Conservation (phyloP, 805 yeast genomes). For the Hanseniaspora lindneri region DNA sequence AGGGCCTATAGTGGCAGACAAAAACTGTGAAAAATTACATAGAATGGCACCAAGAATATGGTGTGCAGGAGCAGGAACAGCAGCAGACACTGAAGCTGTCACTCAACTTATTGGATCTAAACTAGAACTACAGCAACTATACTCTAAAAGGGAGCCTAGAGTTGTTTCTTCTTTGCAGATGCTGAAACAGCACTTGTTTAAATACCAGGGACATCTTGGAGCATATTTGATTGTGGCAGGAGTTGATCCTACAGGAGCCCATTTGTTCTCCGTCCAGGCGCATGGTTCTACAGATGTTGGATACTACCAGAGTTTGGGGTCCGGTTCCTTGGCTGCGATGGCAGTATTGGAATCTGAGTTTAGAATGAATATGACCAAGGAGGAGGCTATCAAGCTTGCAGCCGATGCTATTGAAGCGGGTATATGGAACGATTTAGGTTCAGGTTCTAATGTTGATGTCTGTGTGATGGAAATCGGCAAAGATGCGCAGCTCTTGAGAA, state of each 20-base stretch:
- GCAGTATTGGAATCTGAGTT: slow-evolving; percentile 86
- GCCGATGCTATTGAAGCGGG: slow-evolving; percentile 93
- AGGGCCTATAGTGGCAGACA: slow-evolving; percentile 93
- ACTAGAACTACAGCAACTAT: slow-evolving; percentile 77
- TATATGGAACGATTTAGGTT: slow-evolving; percentile 97
- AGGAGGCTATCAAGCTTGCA: slow-evolving; percentile 84
- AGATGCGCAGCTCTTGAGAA: slow-evolving; percentile 74
- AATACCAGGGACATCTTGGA: slow-evolving; percentile 94
- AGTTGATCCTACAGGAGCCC: slow-evolving; percentile 91
- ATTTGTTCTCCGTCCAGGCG: slow-evolving; percentile 84
- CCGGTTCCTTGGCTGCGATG: slow-evolving; percentile 97
- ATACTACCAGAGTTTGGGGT: slow-evolving; percentile 80
- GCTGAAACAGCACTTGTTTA: slow-evolving; percentile 89
- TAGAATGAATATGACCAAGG: slow-evolving; percentile 64
- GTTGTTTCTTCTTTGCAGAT: slow-evolving; percentile 87
- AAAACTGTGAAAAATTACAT: slow-evolving; percentile 92
- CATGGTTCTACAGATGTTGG: slow-evolving; percentile 98
- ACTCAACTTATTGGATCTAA: slow-evolving; percentile 87
- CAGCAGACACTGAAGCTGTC: slow-evolving; percentile 97
- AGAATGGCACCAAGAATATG: slow-evolving; percentile 81
- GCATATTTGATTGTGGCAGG: slow-evolving; percentile 98
- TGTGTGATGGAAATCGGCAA: slow-evolving; percentile 93
- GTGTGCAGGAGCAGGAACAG: slow-evolving; percentile 99
- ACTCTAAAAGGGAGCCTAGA: slow-evolving; percentile 76
- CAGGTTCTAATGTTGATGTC: slow-evolving; percentile 94